Conservation (phyloP, 768 basidiomycete species). For the Grammothele lineata region DNA sequence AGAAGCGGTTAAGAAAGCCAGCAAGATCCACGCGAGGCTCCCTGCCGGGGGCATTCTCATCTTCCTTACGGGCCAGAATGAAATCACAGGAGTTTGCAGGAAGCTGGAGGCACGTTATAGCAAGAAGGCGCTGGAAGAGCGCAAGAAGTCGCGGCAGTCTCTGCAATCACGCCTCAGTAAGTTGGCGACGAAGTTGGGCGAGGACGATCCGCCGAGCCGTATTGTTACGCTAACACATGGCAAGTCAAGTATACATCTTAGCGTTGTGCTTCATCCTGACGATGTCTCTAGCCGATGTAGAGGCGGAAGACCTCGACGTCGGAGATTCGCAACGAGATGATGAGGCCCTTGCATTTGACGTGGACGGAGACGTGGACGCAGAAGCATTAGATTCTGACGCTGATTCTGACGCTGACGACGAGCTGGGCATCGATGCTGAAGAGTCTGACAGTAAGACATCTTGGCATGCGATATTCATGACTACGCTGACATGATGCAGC, state of each 20-base stretch:
- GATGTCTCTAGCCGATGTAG: conserved; percentile 54
- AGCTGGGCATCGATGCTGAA: conserved; percentile 57
- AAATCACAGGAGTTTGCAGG: conserved; percentile 82
- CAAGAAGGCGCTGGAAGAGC: conserved; percentile 52
- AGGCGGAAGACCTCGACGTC: conserved; percentile 78
- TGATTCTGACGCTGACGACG: conserved; percentile 52
- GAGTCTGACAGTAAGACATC: conserved; percentile 63
- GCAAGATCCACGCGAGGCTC: conserved; percentile 88
- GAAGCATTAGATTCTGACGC: conserved; percentile 76
- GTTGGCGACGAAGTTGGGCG: conserved; percentile 5
- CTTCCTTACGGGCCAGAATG: conserved; percentile 94
- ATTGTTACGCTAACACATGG: conserved; percentile 46
- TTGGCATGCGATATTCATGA: not conserved
- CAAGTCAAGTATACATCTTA: too few species aligned
- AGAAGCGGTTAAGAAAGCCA: conserved; percentile 86
- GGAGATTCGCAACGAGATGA: conserved; percentile 36
- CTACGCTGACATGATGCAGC: conserved; percentile 36
- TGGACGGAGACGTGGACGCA: conserved; percentile 63
- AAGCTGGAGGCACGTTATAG: conserved; percentile 79
- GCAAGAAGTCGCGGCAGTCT: conserved; percentile 33
- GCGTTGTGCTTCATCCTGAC: too few species aligned
- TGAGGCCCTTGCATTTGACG: conserved; percentile 61
- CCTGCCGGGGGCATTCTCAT: conserved; percentile 92
- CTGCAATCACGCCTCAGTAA: conserved; percentile 9
- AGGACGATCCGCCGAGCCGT: not conserved